These are phyloP conservation scores for Hsuehochloa calcarea DNA, from an alignment of 176 grass and related monocot species.

Conservation along the genomic window DNA sequence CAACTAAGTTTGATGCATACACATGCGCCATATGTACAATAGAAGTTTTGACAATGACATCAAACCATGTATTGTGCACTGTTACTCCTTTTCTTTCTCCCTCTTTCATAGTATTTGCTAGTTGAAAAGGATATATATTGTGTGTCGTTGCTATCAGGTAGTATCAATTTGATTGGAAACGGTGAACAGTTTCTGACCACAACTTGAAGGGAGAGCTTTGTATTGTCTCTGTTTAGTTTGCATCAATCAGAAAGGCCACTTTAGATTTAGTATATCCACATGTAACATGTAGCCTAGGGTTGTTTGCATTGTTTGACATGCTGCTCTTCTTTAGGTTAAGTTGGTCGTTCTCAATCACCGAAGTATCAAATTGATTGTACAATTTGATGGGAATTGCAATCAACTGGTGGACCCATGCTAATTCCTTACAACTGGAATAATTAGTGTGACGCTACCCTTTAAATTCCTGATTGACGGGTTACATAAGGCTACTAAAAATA, in stretches of 20 bases:
- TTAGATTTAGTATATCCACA: background rate
- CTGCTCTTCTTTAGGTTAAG: background rate
- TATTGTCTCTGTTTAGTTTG: background rate
- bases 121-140: background rate
- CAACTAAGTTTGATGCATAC: constrained; percentile 19
- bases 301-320: constrained; percentile 1
- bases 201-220: background rate
- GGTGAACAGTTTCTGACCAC: background rate
- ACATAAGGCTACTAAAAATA: background rate
- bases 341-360: background rate
- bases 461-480: background rate
- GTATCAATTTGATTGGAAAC: background rate
- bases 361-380: constrained; percentile 9
- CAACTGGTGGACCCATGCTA: constrained; percentile 12
- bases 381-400: constrained; percentile 1
- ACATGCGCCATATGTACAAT: background rate
- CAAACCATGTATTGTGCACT: background rate
- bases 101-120: background rate
- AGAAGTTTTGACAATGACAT: constrained; percentile 30
- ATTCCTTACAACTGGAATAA: constrained; percentile 1
- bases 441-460: background rate
- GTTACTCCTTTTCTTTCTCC: background rate
- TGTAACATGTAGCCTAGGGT: background rate
- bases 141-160: background rate
- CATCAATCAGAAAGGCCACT: constrained; percentile 13